Evolutionary conservation across 768 basidiomycete genomes (phyloP), one percentile per base, ranked within the genome.

Genomic region (Lactifluus pinguis): DNA sequence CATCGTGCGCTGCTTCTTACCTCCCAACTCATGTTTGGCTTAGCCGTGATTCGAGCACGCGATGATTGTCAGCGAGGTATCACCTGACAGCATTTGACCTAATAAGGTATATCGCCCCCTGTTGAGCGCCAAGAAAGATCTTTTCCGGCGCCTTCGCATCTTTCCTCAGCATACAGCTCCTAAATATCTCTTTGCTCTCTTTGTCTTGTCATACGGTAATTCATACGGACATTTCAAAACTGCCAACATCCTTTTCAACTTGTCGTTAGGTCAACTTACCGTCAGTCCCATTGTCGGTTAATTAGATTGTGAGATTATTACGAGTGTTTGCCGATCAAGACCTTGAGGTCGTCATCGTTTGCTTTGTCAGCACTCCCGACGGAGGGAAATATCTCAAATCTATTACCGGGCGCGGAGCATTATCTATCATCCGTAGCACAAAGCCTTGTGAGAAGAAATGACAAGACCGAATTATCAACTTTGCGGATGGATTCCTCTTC

Each of bases 31-130:
- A 45, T 57, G 61, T 57, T 53, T 53, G 30, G 55, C 48, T 48
- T 53, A 49, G 56, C 45, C 25, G 41, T n/a, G 49, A n/a, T 32
- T 55, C 13, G 38, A 34, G 44, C 50, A 57, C 60, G 55, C 39
- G 49, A 45, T 25, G 25, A 25, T 25, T 25, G 25, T 14, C 25
- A 36, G 30, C 15, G 14, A 17, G 29, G 41, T 44, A 42, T 57
- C 61, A 62, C 56, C 61, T 62, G 61, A 62, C 52, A 32, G 55
- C 39, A 62, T 62, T 53, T 62, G 61, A 25, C 61, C 36, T 52
- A 39, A 57, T 62, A 42, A 25, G 45, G 61, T 7, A 44, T 30
- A 32, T 49, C 54, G 36, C 34, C 30, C 48, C 44, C 25, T 6
- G 17, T 25, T 52, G 25, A 25, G 25, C 25, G 25, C 25, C 25